A percentile compares a stretch with the other conserved stretches of the same genome.
These are phyloP conservation scores for Neoscytalidium dimidiatum DNA, from an alignment of 2,329 filamentous ascomycete genomes.

Conservation along the genomic window DNA sequence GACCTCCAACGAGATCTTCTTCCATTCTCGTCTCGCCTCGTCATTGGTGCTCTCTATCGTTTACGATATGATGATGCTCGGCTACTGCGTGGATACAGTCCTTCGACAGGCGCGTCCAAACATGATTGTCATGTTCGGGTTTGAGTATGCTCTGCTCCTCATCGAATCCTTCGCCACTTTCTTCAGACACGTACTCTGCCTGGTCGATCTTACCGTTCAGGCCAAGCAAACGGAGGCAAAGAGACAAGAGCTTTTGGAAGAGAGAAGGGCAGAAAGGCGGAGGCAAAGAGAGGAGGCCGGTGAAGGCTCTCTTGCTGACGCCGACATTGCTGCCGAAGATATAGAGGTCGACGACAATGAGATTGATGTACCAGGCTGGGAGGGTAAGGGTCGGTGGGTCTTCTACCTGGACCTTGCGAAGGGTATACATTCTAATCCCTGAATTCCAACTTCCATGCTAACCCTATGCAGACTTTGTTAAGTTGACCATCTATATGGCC, in stretches of 20 bases:
- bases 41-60: slow-evolving; percentile 77
- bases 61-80: slow-evolving; percentile 79
- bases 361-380: slow-evolving; percentile 93
- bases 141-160: slow-evolving; percentile 88
- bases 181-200: slow-evolving; percentile 74
- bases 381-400: slow-evolving; percentile 90
- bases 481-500: slow-evolving; percentile 81
- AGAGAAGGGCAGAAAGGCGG: slow-evolving; percentile 45
- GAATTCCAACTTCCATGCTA: background rate
- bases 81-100: slow-evolving; percentile 79
- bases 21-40: slow-evolving; percentile 78
- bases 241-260: slow-evolving; percentile 58
- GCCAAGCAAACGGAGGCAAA: slow-evolving; percentile 71
- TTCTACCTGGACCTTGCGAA: slow-evolving; percentile 84
- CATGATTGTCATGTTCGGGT: slow-evolving; percentile 99
- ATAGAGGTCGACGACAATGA: slow-evolving; percentile 90
- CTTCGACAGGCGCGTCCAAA: slow-evolving; percentile 86
- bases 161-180: slow-evolving; percentile 80
- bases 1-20: slow-evolving; percentile 74
- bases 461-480: slow-evolving; percentile 71
- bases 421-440: slow-evolving; percentile 52
- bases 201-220: slow-evolving; percentile 76
- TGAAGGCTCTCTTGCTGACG: slow-evolving; percentile 37
- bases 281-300: slow-evolving; percentile 43
- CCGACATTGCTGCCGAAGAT: slow-evolving; percentile 51